Percentiles rank a stretch among this genome's conserved stretches.
These are phyloP conservation scores for Wickerhamomyces pijperi DNA, from an alignment of 805 yeast genomes.

Conservation along the genomic window DNA sequence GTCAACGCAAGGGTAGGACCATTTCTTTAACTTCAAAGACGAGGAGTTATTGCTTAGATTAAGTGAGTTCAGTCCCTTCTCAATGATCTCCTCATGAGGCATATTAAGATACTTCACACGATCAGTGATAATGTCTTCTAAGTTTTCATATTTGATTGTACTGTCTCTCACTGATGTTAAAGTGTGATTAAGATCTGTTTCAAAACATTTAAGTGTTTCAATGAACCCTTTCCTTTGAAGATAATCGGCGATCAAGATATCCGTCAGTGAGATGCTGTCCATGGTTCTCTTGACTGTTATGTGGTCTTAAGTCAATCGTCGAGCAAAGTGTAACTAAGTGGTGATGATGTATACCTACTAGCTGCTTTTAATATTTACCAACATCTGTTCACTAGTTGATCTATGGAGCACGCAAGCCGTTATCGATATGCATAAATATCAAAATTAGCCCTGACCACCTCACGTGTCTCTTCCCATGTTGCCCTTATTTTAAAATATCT, in stretches of 20 bases:
- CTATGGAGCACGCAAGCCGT: neutral
- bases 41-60: neutral
- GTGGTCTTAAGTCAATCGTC: too few relatives aligned
- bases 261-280: constrained; percentile 10
- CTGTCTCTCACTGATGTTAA: too few relatives aligned
- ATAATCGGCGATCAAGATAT: constrained; percentile 45
- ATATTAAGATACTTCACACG: constrained; percentile 21
- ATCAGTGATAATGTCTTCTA: constrained; percentile 29
- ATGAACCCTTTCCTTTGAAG: constrained; percentile 36
- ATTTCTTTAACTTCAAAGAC: constrained; percentile 1
- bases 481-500: neutral
- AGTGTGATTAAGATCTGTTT: constrained; percentile 18
- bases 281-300: too few relatives aligned
- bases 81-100: constrained; percentile 1
- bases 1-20: constrained; percentile 1
- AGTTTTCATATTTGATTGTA: constrained; percentile 19
- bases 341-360: too few relatives aligned
- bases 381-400: too few relatives aligned
- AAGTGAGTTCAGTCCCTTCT: constrained; percentile 1
- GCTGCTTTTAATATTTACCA: too few relatives aligned
- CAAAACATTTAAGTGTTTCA: constrained; percentile 37
- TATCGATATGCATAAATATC: too few relatives aligned
- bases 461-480: neutral
- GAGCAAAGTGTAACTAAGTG: too few relatives aligned
- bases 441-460: too few relatives aligned